Conservation (phyloP, 2,329 filamentous ascomycete genomes). For the Talaromyces sp. region DNA sequence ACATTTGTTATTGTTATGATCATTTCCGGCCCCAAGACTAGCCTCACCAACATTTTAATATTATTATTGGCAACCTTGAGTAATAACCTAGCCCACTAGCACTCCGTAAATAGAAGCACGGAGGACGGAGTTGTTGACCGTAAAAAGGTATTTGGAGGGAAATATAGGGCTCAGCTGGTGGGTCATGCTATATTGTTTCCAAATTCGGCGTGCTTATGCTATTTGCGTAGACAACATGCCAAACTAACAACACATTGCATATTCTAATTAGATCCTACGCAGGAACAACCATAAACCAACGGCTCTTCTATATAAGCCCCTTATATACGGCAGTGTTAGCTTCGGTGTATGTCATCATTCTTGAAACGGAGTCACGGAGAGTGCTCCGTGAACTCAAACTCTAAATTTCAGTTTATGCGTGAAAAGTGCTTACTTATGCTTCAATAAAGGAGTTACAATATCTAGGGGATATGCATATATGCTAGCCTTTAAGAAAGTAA, state of each 20-base stretch:
- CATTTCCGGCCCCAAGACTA: neutral
- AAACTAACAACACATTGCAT: neutral
- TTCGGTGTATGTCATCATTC: too few species aligned
- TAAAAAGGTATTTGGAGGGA: neutral
- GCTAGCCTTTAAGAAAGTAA: neutral
- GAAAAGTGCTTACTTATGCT: too few species aligned
- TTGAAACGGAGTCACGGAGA: too few species aligned
- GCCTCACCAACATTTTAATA: neutral
- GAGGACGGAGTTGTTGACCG: too few species aligned
- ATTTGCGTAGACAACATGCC: neutral
- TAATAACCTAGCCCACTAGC: neutral
- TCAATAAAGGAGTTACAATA: too few species aligned
- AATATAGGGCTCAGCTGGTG: neutral
- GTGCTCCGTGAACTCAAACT: too few species aligned
- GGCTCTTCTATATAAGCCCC: too few species aligned
- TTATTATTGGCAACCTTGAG: neutral
- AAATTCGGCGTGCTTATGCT: neutral
- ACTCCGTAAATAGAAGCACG: neutral
- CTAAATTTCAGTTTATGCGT: too few species aligned
- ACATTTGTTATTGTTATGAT: neutral
- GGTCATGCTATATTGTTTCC: neutral
- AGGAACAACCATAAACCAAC: neutral
- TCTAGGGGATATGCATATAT: neutral
- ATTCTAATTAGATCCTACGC: neutral
- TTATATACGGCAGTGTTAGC: too few species aligned